These are phyloP conservation scores for Trametes gibbosa DNA, from an alignment of 768 basidiomycete genomes.

Conservation along the genomic window DNA sequence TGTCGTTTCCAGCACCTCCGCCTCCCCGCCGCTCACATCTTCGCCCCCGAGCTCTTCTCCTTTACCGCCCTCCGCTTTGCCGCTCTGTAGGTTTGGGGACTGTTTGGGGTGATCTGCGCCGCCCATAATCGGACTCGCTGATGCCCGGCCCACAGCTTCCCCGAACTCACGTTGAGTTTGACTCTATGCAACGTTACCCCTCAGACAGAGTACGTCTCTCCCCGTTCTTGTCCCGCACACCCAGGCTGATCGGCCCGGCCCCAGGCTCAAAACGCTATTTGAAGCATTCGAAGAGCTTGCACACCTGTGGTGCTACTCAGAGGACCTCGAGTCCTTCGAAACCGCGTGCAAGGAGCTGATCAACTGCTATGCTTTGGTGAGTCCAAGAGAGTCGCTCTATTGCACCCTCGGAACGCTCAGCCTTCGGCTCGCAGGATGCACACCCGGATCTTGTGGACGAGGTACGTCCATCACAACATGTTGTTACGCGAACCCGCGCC, in stretches of 20 bases:
- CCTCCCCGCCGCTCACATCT: constrained; percentile 67
- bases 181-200: constrained; percentile 68
- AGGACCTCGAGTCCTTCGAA: constrained; percentile 66
- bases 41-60: constrained; percentile 64
- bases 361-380: constrained; percentile 54
- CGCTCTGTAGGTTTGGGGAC: constrained; percentile 54
- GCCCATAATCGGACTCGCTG: background rate
- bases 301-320: constrained; percentile 61
- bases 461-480: constrained; percentile 37
- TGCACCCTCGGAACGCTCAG: background rate
- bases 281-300: constrained; percentile 63
- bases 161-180: constrained; percentile 66
- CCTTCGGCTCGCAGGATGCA: constrained; percentile 37
- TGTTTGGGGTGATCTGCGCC: constrained; percentile 25
- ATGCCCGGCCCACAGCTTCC: constrained; percentile 49
- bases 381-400: constrained; percentile 19
- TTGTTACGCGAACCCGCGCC: background rate
- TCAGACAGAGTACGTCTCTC: constrained; percentile 55
- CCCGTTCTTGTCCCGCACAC: background rate
- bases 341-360: constrained; percentile 61
- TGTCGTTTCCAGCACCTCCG: constrained; percentile 45
- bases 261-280: constrained; percentile 57
- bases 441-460: constrained; percentile 62
- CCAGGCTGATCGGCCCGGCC: background rate
- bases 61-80: constrained; percentile 63